Conservation (phyloP, 2,329 filamentous ascomycete species). For the Zelopaecilomyces penicillatus region DNA sequence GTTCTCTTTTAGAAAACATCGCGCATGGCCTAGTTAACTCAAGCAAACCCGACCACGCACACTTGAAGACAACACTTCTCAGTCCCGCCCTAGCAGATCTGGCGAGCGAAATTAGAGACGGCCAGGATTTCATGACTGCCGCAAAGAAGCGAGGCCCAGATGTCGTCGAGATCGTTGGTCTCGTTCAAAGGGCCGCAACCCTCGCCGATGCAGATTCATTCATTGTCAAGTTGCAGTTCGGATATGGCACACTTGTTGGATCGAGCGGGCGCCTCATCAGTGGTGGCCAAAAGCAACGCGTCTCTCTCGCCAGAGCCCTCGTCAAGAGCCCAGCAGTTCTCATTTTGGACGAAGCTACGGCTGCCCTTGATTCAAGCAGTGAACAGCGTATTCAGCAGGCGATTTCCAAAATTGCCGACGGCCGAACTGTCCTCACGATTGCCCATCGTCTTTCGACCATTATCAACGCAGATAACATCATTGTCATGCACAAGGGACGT, state of each 20-base stretch:
- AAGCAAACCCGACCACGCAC: slow-evolving; percentile 37
- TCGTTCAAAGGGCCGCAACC: slow-evolving; percentile 4
- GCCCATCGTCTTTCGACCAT: slow-evolving; percentile 55
- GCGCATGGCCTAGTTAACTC: slow-evolving; percentile 30
- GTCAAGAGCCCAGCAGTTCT: slow-evolving; percentile 53
- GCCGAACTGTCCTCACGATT: slow-evolving; percentile 57
- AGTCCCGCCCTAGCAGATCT: slow-evolving; percentile 36
- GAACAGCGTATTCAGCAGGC: slow-evolving; percentile 37
- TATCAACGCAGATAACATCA: slow-evolving; percentile 54
- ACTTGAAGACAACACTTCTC: slow-evolving; percentile 31
- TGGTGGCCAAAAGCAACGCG: slow-evolving; percentile 51
- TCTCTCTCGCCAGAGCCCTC: slow-evolving; percentile 55
- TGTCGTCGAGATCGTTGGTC: neutral
- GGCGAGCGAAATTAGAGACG: slow-evolving; percentile 22
- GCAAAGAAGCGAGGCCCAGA: slow-evolving; percentile 1
- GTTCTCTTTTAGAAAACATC: slow-evolving; percentile 46
- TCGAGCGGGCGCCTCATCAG: slow-evolving; percentile 37
- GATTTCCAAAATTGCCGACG: slow-evolving; percentile 26
- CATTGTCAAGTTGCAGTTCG: slow-evolving; percentile 25
- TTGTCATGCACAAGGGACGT: slow-evolving; percentile 52
- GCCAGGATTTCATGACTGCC: slow-evolving; percentile 5
- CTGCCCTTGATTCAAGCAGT: slow-evolving; percentile 34
- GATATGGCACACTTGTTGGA: slow-evolving; percentile 1
- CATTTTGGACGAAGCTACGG: slow-evolving; percentile 60
- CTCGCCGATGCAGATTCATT: slow-evolving; percentile 3